A percentile compares a stretch with the other conserved stretches of the same genome.
Conservation (phyloP, 176 grass and related monocot species). For the Phyllostachys edulis region DNA sequence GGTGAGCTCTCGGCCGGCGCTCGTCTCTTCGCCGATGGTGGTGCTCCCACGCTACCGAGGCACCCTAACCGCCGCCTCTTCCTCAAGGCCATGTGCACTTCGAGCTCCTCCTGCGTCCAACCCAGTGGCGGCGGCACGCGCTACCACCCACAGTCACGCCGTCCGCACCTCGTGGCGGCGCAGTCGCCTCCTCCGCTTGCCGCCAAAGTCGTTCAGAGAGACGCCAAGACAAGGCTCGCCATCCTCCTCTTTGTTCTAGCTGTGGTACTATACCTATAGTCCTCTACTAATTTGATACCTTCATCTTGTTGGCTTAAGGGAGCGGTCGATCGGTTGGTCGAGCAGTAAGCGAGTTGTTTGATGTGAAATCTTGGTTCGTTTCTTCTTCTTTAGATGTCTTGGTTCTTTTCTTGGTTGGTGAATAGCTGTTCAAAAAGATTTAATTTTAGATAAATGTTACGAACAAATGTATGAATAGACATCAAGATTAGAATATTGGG, state of each 20-base stretch:
- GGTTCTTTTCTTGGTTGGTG: not conserved
- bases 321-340: not conserved
- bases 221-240: slow-evolving; percentile 27
- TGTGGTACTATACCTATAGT: no score
- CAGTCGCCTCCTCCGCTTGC: slow-evolving; percentile 25
- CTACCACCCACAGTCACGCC: not conserved
- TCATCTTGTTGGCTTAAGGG: not conserved
- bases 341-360: not conserved
- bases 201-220: not conserved
- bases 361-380: not conserved
- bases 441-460: not conserved
- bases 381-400: no score
- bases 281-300: not conserved
- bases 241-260: slow-evolving; percentile 27
- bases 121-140: not conserved
- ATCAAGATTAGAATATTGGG: not conserved
- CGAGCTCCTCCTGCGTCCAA: not conserved
- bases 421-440: not conserved
- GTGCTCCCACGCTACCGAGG: not conserved
- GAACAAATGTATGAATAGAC: not conserved
- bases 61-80: not conserved
- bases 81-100: not conserved
- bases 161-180: slow-evolving; percentile 5
- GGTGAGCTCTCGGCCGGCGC: not conserved
- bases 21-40: slow-evolving; percentile 1